phyloP scores from a whole-genome alignment of 805 yeast genomes.

The Yarrowia yakushimensis region DNA sequence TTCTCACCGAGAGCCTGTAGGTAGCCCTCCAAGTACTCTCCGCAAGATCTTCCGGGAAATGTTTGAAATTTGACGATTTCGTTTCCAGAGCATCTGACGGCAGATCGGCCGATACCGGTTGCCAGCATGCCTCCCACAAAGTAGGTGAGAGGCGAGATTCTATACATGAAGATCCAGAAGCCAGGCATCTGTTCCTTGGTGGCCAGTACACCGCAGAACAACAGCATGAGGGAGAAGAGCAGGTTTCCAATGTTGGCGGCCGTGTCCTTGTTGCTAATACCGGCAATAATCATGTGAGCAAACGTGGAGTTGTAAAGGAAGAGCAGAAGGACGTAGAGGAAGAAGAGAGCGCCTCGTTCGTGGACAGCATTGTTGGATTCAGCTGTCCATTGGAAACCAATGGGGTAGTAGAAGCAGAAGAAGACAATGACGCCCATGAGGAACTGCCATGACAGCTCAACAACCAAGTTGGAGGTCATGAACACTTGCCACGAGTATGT shows the following conservation, averaged over 20 bases:
- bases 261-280: conserved; percentile 40
- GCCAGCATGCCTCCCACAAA: conserved; percentile 54
- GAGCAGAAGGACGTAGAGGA: conserved; percentile 42
- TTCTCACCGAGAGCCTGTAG: conserved; percentile 39
- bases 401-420: conserved; percentile 67
- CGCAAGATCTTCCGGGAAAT: conserved; percentile 57
- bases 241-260: conserved; percentile 57
- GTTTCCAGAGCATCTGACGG: conserved; percentile 46
- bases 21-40: conserved; percentile 46
- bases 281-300: conserved; percentile 45
- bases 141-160: conserved; percentile 63
- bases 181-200: conserved; percentile 57
- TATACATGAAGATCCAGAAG: conserved; percentile 80
- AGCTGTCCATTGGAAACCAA: conserved; percentile 63
- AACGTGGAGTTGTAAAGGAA: conserved; percentile 44
- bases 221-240: conserved; percentile 50
- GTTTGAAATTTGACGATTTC: conserved; percentile 53
- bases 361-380: conserved; percentile 42
- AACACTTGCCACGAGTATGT: conserved; percentile 67
- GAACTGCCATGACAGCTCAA: conserved; percentile 65
- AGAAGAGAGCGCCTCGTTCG: conserved; percentile 44
- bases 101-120: conserved; percentile 46
- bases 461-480: conserved; percentile 57
- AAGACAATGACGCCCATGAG: conserved; percentile 58
- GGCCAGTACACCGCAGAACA: conserved; percentile 66